Evolutionary conservation across 2,329 filamentous ascomycete species (phyloP).

Genomic region (Ophiocordyceps camponoti-floridani): DNA sequence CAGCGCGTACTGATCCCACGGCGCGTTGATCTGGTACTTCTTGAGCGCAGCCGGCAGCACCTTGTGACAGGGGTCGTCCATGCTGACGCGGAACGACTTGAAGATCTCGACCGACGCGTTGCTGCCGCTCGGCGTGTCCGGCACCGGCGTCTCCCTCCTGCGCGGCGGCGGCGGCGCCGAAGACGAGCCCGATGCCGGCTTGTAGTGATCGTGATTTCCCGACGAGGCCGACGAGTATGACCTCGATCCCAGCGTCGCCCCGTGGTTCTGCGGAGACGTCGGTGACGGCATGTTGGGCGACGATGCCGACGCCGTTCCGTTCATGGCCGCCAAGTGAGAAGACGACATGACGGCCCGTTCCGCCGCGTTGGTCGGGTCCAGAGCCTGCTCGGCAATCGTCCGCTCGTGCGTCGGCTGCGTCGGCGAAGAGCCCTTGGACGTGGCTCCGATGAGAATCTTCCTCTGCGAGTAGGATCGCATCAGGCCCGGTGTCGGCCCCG

Average conservation of each 20-base stretch:
- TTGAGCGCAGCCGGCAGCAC: constrained; percentile 88
- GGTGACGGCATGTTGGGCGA: constrained; percentile 54
- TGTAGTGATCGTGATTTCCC: background rate
- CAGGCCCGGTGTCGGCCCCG: constrained; percentile 40
- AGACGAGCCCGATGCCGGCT: background rate
- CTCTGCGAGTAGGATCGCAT: constrained; percentile 62
- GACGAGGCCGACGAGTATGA: constrained; percentile 23
- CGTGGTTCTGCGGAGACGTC: constrained; percentile 43
- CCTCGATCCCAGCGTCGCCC: constrained; percentile 41
- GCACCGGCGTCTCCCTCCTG: constrained; percentile 41
- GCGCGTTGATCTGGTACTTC: constrained; percentile 96
- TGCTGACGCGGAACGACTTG: constrained; percentile 94
- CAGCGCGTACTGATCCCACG: constrained; percentile 91
- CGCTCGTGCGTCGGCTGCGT: constrained; percentile 55
- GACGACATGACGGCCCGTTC: constrained; percentile 49
- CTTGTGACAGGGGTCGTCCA: constrained; percentile 96
- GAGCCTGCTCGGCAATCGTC: constrained; percentile 40
- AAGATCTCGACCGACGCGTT: constrained; percentile 76
- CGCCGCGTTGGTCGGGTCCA: constrained; percentile 39
- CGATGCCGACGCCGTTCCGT: constrained; percentile 36
- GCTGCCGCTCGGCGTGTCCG: constrained; percentile 38
- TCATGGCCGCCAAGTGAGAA: constrained; percentile 53
- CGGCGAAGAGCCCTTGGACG: constrained; percentile 61
- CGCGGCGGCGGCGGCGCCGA: constrained; percentile 26
- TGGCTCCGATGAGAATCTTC: constrained; percentile 51